These are phyloP conservation scores for Fraxinus nigra DNA, from an alignment of 305 asterid species.

Conservation along the genomic window DNA sequence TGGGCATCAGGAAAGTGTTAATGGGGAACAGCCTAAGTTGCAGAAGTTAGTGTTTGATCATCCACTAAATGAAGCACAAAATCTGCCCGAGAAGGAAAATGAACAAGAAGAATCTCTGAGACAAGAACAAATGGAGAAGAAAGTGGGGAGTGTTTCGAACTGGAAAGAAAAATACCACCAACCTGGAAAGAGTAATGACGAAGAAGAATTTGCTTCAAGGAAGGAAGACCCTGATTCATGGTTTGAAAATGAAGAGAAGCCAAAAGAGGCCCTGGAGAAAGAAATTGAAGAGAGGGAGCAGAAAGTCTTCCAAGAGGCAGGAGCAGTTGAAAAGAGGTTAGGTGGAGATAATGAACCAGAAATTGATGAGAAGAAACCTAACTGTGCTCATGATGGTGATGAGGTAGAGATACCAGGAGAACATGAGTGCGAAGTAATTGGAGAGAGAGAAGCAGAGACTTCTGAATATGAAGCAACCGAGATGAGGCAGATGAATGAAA, in stretches of 20 bases:
- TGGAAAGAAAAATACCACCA: slow-evolving; percentile 32
- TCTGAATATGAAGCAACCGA: slow-evolving; percentile 30
- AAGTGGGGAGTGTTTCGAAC: slow-evolving; percentile 22
- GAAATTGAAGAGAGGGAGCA: slow-evolving; percentile 26
- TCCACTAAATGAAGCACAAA: slow-evolving; percentile 23
- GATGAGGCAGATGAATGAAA: slow-evolving; percentile 22
- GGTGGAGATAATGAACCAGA: slow-evolving; percentile 32
- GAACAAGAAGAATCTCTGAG: slow-evolving; percentile 12
- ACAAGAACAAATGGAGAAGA: slow-evolving; percentile 23
- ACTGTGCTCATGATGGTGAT: slow-evolving; percentile 30
- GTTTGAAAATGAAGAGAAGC: slow-evolving; percentile 32
- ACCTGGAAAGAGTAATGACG: slow-evolving; percentile 28
- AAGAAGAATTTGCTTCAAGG: slow-evolving; percentile 33
- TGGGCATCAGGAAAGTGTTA: slow-evolving; percentile 19
- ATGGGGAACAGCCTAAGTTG: slow-evolving; percentile 21
- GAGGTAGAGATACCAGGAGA: slow-evolving; percentile 29
- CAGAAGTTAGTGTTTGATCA: slow-evolving; percentile 27
- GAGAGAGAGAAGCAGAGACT: slow-evolving; percentile 23
- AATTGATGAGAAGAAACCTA: slow-evolving; percentile 23
- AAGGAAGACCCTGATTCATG: slow-evolving; percentile 32
- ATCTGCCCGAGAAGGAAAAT: slow-evolving; percentile 17
- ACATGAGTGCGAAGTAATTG: slow-evolving; percentile 23
- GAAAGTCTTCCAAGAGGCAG: slow-evolving; percentile 27
- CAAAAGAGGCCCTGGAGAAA: slow-evolving; percentile 27
- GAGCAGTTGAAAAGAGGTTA: slow-evolving; percentile 21